Evolutionary conservation across 495 filamentous ascomycete genomes (phyloP).

Genomic region (Hypoxylon fuscum): DNA sequence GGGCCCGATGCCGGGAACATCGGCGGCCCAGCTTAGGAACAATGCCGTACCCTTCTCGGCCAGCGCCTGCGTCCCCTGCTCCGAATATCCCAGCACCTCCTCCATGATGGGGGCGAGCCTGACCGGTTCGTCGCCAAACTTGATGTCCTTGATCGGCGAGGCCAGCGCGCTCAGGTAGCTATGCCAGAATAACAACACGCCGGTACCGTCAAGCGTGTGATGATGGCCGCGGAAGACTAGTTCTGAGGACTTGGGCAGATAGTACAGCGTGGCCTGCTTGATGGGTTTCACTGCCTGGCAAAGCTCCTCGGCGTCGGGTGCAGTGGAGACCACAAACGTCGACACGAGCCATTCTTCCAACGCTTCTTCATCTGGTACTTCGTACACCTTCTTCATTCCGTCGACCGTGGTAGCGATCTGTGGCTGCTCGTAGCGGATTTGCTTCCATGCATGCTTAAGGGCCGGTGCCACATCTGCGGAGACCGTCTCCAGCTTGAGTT

Average conservation of each 20-base stretch:
- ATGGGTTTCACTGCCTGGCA: conserved; percentile 18
- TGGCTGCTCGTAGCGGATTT: conserved; percentile 42
- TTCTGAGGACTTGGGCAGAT: conserved; percentile 39
- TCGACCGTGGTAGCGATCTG: conserved; percentile 36
- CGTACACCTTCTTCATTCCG: conserved; percentile 38
- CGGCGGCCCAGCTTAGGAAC: conserved; percentile 26
- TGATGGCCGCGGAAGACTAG: conserved; percentile 32
- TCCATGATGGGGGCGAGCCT: conserved; percentile 25
- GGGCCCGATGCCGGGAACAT: conserved; percentile 30
- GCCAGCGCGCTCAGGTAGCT: conserved; percentile 17
- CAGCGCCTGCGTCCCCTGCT: conserved; percentile 23
- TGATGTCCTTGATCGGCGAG: conserved; percentile 16
- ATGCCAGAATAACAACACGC: conserved; percentile 30
- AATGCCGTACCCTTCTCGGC: conserved; percentile 19
- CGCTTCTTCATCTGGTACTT: conserved; percentile 32
- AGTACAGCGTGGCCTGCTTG: conserved; percentile 42
- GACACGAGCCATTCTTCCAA: conserved; percentile 37
- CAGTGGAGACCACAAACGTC: conserved; percentile 41
- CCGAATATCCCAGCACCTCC: conserved; percentile 19
- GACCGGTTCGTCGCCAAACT: conserved; percentile 30
- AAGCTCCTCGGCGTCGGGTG: conserved; percentile 31
- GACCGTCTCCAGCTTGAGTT: conserved; percentile 28
- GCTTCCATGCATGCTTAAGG: conserved; percentile 41
- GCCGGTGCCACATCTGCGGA: conserved; percentile 18
- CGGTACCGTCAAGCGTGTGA: conserved; percentile 24